Evolutionary conservation across 306 rosid genomes (phyloP), one percentile per base, ranked within the genome.

Genomic region (Cyclanthera cordifolia): DNA sequence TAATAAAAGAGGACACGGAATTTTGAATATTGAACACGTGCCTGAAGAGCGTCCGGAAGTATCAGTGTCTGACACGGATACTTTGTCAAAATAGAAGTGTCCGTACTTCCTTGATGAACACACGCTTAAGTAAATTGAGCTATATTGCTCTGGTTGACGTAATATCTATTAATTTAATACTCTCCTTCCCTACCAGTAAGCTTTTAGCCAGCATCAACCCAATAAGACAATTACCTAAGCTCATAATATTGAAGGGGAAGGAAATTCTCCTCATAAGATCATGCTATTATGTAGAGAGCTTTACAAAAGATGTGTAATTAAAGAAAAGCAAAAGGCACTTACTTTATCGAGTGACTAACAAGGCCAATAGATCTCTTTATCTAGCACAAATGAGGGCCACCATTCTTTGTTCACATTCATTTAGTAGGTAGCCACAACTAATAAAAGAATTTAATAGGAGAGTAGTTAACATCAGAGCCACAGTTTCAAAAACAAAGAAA

Each of bases 391-490:
- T 49, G 63, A 68, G 76, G 72, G 73, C 20, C 37, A 56, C 75
- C 75, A 56, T 77, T 53, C 51, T 71, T 61, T 71, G 76, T 79
- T 72, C 84, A 78, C 76, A 53, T 70, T 67, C 67, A 39, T 71
- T 64, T 65, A n/a, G 77, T 57, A 56, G 74, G 73, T 73, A 24
- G 74, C 72, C 66, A 67, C 71, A 81, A 70, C 15, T 69, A 69
- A 83, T 73, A 78, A 76, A 71, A 74, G 77, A 73, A 76, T 72
- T 70, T 79, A 77, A 64, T 67, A 64, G 74, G 79, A 79, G 75
- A 43, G 23, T 75, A 78, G 71, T 76, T 82, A 82, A 78, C 81
- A 81, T 86, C 90, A 77, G 57, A 65, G 53, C 69, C 72, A 75
- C 76, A 84, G 77, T 80, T 72, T 65, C 57, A 46, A 45, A 73